Evolutionary conservation across 2,329 filamentous ascomycete species (phyloP).

Genomic region (Colletotrichum lupini): DNA sequence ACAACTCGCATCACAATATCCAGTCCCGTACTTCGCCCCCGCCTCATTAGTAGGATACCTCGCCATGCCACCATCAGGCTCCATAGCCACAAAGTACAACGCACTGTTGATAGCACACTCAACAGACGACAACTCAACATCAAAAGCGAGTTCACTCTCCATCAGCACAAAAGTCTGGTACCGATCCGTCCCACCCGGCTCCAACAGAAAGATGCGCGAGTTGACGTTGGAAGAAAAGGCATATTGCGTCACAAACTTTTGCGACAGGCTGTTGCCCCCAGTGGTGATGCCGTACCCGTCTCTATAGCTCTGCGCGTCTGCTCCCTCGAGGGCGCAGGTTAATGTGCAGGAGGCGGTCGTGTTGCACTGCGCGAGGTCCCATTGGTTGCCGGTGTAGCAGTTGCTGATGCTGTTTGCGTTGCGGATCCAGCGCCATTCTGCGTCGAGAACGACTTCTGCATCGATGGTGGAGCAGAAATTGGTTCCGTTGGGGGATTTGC

Average conservation of each 20-base stretch:
- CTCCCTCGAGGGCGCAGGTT: constrained; percentile 60
- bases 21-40: constrained; percentile 66
- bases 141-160: constrained; percentile 73
- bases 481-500: neutral
- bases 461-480: neutral
- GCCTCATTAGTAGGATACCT: constrained; percentile 55
- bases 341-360: constrained; percentile 51
- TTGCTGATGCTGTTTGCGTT: constrained; percentile 50
- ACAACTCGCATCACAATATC: constrained; percentile 62
- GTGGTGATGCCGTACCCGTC: constrained; percentile 57
- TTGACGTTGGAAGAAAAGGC: constrained; percentile 51
- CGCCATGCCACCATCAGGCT: constrained; percentile 59
- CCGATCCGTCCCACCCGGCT: constrained; percentile 53
- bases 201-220: constrained; percentile 69
- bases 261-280: constrained; percentile 54
- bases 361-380: constrained; percentile 49
- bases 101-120: constrained; percentile 75
- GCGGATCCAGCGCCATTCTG: constrained; percentile 27
- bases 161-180: constrained; percentile 71
- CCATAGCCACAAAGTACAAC: constrained; percentile 69
- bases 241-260: constrained; percentile 63
- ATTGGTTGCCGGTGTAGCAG: constrained; percentile 59
- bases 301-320: constrained; percentile 48
- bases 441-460: constrained; percentile 21
- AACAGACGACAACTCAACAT: constrained; percentile 72